Conservation (phyloP, 768 basidiomycete genomes). For the Leccinum variicolor region DNA sequence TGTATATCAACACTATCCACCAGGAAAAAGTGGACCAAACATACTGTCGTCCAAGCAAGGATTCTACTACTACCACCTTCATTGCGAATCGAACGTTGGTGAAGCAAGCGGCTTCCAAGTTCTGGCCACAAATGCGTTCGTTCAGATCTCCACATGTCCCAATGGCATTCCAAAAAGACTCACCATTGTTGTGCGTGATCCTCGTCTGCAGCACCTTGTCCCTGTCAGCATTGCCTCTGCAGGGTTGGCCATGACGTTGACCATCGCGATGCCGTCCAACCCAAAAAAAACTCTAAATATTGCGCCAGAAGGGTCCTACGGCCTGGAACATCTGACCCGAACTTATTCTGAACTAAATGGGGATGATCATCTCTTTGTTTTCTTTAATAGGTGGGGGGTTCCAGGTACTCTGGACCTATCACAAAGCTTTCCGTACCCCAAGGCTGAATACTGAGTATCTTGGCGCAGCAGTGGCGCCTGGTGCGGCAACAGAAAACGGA, state of each 20-base stretch:
- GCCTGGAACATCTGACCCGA: no score
- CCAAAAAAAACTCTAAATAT: conserved; percentile 93
- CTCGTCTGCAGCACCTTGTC: conserved; percentile 71
- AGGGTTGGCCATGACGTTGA: conserved; percentile 86
- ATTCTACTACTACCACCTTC: conserved; percentile 51
- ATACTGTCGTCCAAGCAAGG: conserved; percentile 65
- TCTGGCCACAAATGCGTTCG: conserved; percentile 49
- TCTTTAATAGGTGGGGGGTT: no score
- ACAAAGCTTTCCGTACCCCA: no score
- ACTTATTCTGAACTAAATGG: no score
- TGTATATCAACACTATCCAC: no score
- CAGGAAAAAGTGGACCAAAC: conserved; percentile 6
- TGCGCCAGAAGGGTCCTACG: no score
- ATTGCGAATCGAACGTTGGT: conserved; percentile 72
- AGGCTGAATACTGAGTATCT: no score
- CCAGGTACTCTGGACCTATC: no score
- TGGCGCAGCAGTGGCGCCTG: no score
- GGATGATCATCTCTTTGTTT: no score
- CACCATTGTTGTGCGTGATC: conserved; percentile 97
- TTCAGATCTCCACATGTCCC: neutral
- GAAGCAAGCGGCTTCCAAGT: conserved; percentile 84
- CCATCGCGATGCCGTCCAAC: conserved; percentile 90
- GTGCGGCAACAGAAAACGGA: no score
- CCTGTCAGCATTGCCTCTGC: conserved; percentile 67
- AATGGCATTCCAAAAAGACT: conserved; percentile 20